Evolutionary conservation across 139 green algal species (phyloP), one percentile per base, ranked within the genome.

Genomic region (Chlorella sp.): DNA sequence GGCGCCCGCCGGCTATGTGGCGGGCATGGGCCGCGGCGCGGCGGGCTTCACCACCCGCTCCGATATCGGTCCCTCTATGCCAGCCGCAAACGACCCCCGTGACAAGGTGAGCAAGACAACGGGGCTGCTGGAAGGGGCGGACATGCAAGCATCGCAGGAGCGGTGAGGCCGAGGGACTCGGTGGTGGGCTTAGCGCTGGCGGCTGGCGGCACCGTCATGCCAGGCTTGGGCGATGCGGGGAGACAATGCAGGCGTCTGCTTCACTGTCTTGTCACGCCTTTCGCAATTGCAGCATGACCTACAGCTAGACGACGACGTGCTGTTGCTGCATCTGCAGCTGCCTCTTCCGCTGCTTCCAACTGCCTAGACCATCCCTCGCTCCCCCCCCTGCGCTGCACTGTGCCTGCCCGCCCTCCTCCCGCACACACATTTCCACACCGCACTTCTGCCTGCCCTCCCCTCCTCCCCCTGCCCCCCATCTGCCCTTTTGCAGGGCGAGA

Each of bases 11-110:
- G 96, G 95, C 76, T 99, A 99, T 91, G 97, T 99, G 5, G 93
- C 98, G 15, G 98, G 98, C 48, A 84, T 99, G 83, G 98, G 98
- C 26, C 96, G 98, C 90, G 98, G 98, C 87, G 98, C 98, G 11
- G 96, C 96, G 42, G 98, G 98, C 32, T 99, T 99, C 94, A 99
- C 96, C 34, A 99, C 98, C 1, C 96, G 98, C 1, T 99, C 97
- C 16, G 98, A 99, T 96, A 99, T 99, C 77, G 98, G 98, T 39
- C 87, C 89, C 16, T 91, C 92, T 4, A 92, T 92, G 88, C 83
- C 91, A 85, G 88, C 89, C 40, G 69, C 91, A 64, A 83, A 94
- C 64, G 89, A 89, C 42, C 87, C 89, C 30, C 19, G 88, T n/a
- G 85, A 93, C 88, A 90, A 89, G 79, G 90, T 89, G 88, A 60